Percentiles rank a stretch among this genome's conserved stretches.
Conservation (phyloP, 352 stramenopile species). For the Aphanomyces stellatus region DNA sequence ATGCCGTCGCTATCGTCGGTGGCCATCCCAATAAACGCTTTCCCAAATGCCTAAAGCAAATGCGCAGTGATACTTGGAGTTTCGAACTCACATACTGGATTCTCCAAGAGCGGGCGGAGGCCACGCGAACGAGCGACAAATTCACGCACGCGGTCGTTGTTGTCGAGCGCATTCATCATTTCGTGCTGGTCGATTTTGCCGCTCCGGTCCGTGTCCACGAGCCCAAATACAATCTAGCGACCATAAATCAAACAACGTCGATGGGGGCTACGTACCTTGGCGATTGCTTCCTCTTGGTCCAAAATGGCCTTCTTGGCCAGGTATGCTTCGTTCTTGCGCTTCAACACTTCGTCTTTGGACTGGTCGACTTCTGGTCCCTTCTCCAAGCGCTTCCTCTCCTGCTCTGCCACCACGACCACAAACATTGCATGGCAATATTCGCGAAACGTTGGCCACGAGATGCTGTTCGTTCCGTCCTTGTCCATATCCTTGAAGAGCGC, state of each 20-base stretch:
- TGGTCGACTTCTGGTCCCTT: conserved; percentile 11
- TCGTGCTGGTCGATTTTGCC: conserved; percentile 55
- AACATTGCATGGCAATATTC: conserved; percentile 40
- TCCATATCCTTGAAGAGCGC: conserved; percentile 27
- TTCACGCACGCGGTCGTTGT: conserved; percentile 18
- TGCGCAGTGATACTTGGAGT: neutral
- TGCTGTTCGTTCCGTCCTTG: conserved; percentile 26
- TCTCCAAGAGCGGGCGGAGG: conserved; percentile 46
- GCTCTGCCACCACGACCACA: conserved; percentile 29
- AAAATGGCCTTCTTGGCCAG: conserved; percentile 12
- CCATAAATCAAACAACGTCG: conserved; percentile 17
- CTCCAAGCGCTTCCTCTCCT: neutral
- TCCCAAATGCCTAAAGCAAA: conserved; percentile 34
- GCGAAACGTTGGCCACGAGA: conserved; percentile 49
- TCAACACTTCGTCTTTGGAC: conserved; percentile 30
- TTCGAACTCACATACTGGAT: conserved; percentile 20
- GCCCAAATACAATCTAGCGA: conserved; percentile 38
- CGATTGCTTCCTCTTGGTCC: conserved; percentile 18
- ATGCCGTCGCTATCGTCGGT: conserved; percentile 49
- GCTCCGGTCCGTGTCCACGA: conserved; percentile 51
- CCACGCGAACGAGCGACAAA: conserved; percentile 40
- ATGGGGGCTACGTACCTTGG: conserved; percentile 1
- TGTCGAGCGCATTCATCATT: conserved; percentile 37
- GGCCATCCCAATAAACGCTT: conserved; percentile 53
- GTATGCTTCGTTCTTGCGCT: conserved; percentile 12